These are phyloP conservation scores for Paxillus involutus DNA, from an alignment of 768 basidiomycete genomes.

Conservation along the genomic window DNA sequence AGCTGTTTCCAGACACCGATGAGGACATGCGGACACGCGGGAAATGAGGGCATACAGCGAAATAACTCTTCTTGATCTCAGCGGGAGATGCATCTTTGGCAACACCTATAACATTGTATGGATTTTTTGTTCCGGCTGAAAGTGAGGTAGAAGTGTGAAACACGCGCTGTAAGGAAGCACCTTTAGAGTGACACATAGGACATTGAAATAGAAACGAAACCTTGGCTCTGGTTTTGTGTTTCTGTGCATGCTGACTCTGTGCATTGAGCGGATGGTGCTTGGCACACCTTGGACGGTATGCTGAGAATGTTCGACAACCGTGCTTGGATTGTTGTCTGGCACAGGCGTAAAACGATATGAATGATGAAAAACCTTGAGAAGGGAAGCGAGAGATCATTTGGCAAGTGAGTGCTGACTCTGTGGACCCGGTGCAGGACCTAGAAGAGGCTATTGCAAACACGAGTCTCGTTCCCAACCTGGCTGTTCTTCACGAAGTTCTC, in stretches of 20 bases:
- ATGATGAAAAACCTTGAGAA: constrained; percentile 47
- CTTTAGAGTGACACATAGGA: constrained; percentile 18
- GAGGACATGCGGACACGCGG: constrained; percentile 14
- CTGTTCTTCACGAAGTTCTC: too few species aligned
- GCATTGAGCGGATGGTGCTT: constrained; percentile 21
- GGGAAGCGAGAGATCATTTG: constrained; percentile 54
- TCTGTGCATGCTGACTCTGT: constrained; percentile 15
- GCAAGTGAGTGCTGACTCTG: background rate
- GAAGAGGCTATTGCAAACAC: background rate
- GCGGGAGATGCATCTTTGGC: constrained; percentile 75
- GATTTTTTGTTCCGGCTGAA: constrained; percentile 66
- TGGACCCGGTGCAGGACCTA: background rate
- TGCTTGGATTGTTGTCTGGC: constrained; percentile 36
- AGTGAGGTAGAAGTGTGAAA: constrained; percentile 68
- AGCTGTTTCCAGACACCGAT: constrained; percentile 54
- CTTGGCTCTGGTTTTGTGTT: constrained; percentile 34
- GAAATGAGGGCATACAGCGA: constrained; percentile 60
- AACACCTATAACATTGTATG: constrained; percentile 91
- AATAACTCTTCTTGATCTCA: constrained; percentile 98
- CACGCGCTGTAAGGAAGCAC: constrained; percentile 49
- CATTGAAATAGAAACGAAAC: constrained; percentile 30
- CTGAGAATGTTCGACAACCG: constrained; percentile 37
- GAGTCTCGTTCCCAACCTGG: background rate
- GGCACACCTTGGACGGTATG: constrained; percentile 39
- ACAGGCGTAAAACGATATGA: constrained; percentile 59